Evolutionary conservation across 306 rosid species (phyloP), one percentile per base, ranked within the genome.

Genomic region (Dryas alaskensis): DNA sequence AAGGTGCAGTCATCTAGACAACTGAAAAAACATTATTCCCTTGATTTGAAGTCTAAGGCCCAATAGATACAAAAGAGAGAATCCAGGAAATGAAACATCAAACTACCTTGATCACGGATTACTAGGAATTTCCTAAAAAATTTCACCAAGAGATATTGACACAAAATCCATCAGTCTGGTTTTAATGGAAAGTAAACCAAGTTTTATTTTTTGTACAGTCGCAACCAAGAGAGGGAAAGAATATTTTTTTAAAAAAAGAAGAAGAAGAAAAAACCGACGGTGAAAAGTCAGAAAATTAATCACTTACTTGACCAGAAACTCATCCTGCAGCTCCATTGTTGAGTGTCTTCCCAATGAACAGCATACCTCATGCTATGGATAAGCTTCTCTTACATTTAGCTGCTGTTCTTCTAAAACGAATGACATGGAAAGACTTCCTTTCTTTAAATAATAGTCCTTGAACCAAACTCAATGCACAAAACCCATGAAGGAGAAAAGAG

Each of bases 251-350:
- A 70, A 22, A n/a, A 2, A 55, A 13, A 22, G 49, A 51, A 69
- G 25, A 55, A 27, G 37, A 70, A 45, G 52, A 52, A 54, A 70
- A 14, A 57, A 44, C 13, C 9, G 43, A 5, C 39, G 27, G 53
- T 58, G 44, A 44, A 22, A 22, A 57, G 54, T 70, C 75, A 70
- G 48, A 27, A 70, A 57, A 11, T 55, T 27, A 44, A 43, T 70
- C 53, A 70, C 75, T 70, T 70, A 70, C 75, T 70, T 70, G 75
- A 70, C 65, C 16, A 52, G 65, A 70, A 55, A 70, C 61, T 45
- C 43, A 43, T 57, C 46, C 10, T 25, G 65, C 65, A 43, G 75
- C 75, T 70, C 65, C 75, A 55, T 43, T 12, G 65, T 55, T 22
- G 65, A 70, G 13, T 19, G 52, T 25, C 75, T 57, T 70, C 75